Base-by-base conservation (phyloP, 2,329 filamentous ascomycete species). In the Calonectria montana region DNA sequence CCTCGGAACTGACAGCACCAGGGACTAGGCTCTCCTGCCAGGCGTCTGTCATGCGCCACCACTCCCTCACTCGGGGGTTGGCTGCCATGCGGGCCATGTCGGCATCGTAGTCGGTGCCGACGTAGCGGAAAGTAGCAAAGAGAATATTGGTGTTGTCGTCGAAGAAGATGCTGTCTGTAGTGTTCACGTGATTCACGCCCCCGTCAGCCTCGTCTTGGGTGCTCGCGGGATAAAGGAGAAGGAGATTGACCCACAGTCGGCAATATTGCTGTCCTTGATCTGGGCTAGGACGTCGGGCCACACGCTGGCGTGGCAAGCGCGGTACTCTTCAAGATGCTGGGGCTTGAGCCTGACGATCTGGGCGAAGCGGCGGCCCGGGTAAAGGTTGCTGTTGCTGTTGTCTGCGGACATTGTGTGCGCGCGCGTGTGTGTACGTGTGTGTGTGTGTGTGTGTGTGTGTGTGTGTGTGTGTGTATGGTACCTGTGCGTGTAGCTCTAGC, bases 1-100 rank as follows among this genome's bases (percentile, higher is more conserved):
- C 86, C 75, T 89, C 87, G 73, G 90, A 92, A 72, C 87, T 88
- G 76, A 85, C 87, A 2, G 90, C 91, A 0, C 90, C 91, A 0
- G 88, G 86, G 2, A 92, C 89, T 35, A 93, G 80, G 53, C 86
- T 88, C 82, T 91, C 92, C 84, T 96, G 94, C 87, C 92, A 94
- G 16, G 87, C 86, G 81, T 96, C 94, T 62, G 94, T 96, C 91
- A 96, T 92, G 70, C 85, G 86, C 94, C 94, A 96, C 94, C 94
- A 96, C 81, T 93, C 91, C 67, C 90, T 88, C 39, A 96, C 92
- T 79, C 92, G 92, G 1, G 90, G 88, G 76, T 95, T 94, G 69
- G 90, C 90, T 1, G 88, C 87, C 93, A 96, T 95, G 73, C 86
- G 88, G 82, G 90, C 88, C 94, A 96, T 96, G 79, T 96, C 94